phyloP scores from a whole-genome alignment of 192 early-diverging fungal species.

The Kappamyces sp. region DNA sequence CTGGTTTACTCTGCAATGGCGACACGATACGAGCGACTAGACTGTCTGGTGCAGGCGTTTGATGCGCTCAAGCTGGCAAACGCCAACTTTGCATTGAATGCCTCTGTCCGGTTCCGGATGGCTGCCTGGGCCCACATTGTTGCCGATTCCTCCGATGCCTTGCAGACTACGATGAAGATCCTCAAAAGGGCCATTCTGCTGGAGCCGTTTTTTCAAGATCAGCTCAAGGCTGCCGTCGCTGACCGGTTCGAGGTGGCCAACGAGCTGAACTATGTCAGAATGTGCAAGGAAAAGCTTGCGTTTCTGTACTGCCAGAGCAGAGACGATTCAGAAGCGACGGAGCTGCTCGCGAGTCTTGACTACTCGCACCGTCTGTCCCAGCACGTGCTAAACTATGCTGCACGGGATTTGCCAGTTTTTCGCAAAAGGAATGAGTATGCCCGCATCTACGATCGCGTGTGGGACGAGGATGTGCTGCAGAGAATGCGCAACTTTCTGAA shows the following conservation, averaged over 20 bases:
- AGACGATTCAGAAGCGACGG: background rate
- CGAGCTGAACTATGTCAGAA: background rate
- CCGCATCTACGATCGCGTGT: constrained; percentile 7
- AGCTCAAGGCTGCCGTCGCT: background rate
- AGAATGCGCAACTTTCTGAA: constrained; percentile 1
- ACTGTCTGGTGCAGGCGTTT: no score
- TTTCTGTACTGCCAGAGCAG: constrained; percentile 5
- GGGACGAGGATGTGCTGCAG: background rate
- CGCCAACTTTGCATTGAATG: no score
- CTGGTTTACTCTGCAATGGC: no score
- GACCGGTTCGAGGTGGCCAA: background rate
- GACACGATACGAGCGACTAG: no score
- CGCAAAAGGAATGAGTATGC: background rate
- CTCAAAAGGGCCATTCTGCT: constrained; percentile 4
- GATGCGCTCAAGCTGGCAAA: no score
- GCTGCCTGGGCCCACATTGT: constrained; percentile 2
- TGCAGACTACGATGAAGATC: background rate
- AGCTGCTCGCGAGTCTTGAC: background rate
- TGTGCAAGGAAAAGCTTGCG: background rate
- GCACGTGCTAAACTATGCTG: constrained; percentile 10
- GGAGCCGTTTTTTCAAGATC: background rate
- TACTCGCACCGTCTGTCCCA: constrained; percentile 8
- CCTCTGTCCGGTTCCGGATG: background rate
- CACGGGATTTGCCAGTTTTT: background rate
- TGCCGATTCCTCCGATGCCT: constrained; percentile 1